Percentiles rank a stretch among this genome's conserved stretches.
Evolutionary conservation across 495 filamentous ascomycete genomes (phyloP).

Genomic region (Schizothecium vesticola): DNA sequence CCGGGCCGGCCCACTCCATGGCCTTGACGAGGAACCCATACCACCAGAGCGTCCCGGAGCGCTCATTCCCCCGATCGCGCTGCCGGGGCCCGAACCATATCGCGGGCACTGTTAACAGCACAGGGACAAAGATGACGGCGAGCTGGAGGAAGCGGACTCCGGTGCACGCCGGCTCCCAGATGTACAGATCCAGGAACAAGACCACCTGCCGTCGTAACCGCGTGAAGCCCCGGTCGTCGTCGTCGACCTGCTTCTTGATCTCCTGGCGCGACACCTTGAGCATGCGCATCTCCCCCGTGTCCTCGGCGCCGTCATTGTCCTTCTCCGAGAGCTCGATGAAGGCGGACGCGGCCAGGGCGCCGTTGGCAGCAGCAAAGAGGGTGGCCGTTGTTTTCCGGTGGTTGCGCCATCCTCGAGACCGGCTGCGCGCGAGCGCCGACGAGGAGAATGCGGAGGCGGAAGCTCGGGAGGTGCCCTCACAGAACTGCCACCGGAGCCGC

Average conservation of each 20-base stretch:
- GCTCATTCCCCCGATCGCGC: conserved; percentile 59
- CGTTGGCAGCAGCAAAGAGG: conserved; percentile 41
- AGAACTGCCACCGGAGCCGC: not conserved
- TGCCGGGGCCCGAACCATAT: conserved; percentile 69
- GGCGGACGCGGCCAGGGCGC: conserved; percentile 43
- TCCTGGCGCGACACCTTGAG: conserved; percentile 73
- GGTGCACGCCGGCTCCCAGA: conserved; percentile 85
- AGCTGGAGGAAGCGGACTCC: conserved; percentile 81
- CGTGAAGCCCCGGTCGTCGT: conserved; percentile 52
- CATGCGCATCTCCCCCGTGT: conserved; percentile 79
- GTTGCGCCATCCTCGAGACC: conserved; percentile 17
- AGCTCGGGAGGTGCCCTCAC: not conserved
- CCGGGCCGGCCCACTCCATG: conserved; percentile 93
- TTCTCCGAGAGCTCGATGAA: conserved; percentile 71
- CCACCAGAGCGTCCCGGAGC: conserved; percentile 87
- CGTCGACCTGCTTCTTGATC: conserved; percentile 59
- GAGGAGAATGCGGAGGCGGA: not conserved
- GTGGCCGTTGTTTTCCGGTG: not conserved
- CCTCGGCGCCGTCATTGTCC: conserved; percentile 51
- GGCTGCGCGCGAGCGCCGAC: not conserved
- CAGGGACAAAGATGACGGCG: conserved; percentile 82
- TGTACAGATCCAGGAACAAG: conserved; percentile 61
- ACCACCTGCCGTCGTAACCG: conserved; percentile 50
- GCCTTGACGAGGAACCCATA: conserved; percentile 79
- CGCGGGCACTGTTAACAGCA: conserved; percentile 70